Evolutionary conservation across 148 eudicot genomes (phyloP).

Genomic region (Rhododendron molle): DNA sequence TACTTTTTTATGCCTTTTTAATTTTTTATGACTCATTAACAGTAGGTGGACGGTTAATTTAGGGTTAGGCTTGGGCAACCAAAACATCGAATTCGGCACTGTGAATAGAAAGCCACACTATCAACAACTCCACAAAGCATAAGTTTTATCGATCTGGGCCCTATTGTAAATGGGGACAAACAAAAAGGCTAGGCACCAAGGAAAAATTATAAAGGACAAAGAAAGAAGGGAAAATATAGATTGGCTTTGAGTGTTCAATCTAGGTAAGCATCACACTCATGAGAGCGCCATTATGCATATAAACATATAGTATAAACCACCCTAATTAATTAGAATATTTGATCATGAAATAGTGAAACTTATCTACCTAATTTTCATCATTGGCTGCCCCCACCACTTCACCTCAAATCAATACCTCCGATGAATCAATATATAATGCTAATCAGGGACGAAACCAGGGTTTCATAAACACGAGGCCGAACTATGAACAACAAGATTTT

Average conservation of each 20-base stretch:
- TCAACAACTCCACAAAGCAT: neutral
- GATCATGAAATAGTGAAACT: conserved; percentile 2
- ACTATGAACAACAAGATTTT: too few species aligned
- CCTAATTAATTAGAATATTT: neutral
- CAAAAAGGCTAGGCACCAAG: neutral
- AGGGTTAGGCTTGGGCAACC: too few species aligned
- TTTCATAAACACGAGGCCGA: too few species aligned
- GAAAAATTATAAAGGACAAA: neutral
- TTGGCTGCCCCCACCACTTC: conserved; percentile 10
- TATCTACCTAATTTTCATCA: conserved; percentile 15
- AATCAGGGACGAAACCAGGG: too few species aligned
- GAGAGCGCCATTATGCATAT: neutral
- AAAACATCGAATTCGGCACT: too few species aligned
- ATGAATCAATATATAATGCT: neutral
- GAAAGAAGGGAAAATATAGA: neutral
- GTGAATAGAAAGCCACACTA: neutral
- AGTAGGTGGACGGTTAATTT: too few species aligned
- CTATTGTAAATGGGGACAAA: neutral
- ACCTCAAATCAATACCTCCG: neutral
- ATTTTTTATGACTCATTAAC: too few species aligned
- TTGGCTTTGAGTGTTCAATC: neutral
- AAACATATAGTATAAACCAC: neutral
- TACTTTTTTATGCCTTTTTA: too few species aligned
- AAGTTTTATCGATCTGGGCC: neutral
- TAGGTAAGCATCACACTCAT: conserved; percentile 15